Base-by-base conservation (phyloP, 2,329 filamentous ascomycete genomes). In the Colletotrichum sp. region DNA sequence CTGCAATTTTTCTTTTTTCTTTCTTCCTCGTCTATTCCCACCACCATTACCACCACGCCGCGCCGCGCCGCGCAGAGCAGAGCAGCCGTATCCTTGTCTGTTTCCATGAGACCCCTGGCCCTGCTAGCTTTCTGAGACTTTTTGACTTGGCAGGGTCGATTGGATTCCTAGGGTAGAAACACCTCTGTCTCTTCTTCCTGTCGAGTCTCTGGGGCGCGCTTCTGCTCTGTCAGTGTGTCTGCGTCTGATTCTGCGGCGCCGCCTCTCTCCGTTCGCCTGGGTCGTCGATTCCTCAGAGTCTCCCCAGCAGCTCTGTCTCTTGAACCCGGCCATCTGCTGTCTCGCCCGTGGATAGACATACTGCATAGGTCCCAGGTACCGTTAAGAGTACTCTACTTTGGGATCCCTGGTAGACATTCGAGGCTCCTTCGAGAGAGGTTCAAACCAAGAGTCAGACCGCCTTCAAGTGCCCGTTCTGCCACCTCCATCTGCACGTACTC, bases 81-180 rank as follows among this genome's bases (percentile, higher is more conserved):
- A 62, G 30, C 59, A 62, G 59, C 28, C 30, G 60, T 21, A 52
- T 52, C 60, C 69, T 69, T 44, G 24, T 62, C 62, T 30, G 21
- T n/a, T 55, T 66, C 36, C 36, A 10, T 18, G 39, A 57, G 44
- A 49, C 44, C 66, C 64, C 66, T 32, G 59, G 71, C 60, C 74
- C 57, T 76, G 69, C 63, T 70, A 49, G 71, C 71, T 75, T 63
- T 67, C 71, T 77, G 75, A 77, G 75, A 77, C 75, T 77, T 69
- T 64, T 59, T 6, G 30, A 76, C 60, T 74, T 60, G 71, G 71
- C 71, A 74, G 74, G 71, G 71, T 75, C 71, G 66, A 70, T 67
- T 66, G 60, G 59, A 75, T 39, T 60, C 44, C 59, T 24, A 71
- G 72, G 28, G 55, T 62, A 52, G 65, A 34, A 62, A 73, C 65